Conservation (phyloP, 495 filamentous ascomycete species). For the Cairneyella variabilis region DNA sequence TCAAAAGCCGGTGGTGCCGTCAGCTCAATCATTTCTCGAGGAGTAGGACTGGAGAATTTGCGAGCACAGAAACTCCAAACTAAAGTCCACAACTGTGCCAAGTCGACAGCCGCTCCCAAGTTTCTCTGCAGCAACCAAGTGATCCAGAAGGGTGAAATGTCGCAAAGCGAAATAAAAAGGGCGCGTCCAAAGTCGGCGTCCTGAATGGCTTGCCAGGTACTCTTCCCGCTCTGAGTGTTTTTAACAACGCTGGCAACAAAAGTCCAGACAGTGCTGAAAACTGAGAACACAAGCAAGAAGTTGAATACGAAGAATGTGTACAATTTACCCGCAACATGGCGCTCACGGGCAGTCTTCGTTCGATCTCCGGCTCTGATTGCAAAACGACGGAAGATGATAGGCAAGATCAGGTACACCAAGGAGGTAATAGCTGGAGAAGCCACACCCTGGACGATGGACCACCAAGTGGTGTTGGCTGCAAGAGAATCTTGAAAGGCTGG, state of each 20-base stretch:
- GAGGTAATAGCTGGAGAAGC: slow-evolving; percentile 88
- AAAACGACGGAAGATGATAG: slow-evolving; percentile 83
- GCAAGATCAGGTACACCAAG: slow-evolving; percentile 81
- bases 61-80: slow-evolving; percentile 76
- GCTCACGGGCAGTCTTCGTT: slow-evolving; percentile 87
- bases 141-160: slow-evolving; percentile 87
- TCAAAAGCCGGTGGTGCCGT: slow-evolving; percentile 92
- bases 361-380: slow-evolving; percentile 76
- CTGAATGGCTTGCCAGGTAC: slow-evolving; percentile 65
- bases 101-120: slow-evolving; percentile 83
- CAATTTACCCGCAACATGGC: slow-evolving; percentile 87
- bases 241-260: slow-evolving; percentile 63
- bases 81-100: slow-evolving; percentile 78
- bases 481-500: slow-evolving; percentile 64
- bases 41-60: slow-evolving; percentile 82
- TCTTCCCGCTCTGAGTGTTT: slow-evolving; percentile 43
- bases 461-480: slow-evolving; percentile 54
- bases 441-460: slow-evolving; percentile 92
- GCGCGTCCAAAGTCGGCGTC: slow-evolving; percentile 55
- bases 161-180: slow-evolving; percentile 66
- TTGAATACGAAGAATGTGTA: slow-evolving; percentile 99
- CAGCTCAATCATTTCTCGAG: slow-evolving; percentile 87
- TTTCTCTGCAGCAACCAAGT: slow-evolving; percentile 90
- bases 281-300: slow-evolving; percentile 88
- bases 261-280: slow-evolving; percentile 76